A percentile compares a stretch with the other conserved stretches of the same genome.
Conservation (phyloP, 495 filamentous ascomycete genomes). For the Tuber calosporum region DNA sequence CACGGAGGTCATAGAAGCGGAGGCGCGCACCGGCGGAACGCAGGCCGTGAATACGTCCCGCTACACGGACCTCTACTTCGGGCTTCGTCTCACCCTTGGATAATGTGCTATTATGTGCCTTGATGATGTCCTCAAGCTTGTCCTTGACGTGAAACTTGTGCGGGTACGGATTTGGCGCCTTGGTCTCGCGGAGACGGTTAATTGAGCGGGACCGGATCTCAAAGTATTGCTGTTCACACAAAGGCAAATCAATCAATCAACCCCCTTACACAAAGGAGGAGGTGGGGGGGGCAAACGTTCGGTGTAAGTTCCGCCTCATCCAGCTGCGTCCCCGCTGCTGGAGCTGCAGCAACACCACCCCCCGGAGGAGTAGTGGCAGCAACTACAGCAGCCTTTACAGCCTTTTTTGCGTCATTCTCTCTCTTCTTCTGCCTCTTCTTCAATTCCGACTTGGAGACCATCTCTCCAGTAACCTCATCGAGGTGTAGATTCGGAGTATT, state of each 20-base stretch:
- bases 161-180: constrained; percentile 83
- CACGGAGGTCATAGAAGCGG: constrained; percentile 86
- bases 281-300: constrained; percentile 56
- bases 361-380: constrained; percentile 65
- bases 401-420: constrained; percentile 77
- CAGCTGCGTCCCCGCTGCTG: constrained; percentile 51
- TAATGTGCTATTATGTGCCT: constrained; percentile 60
- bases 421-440: constrained; percentile 95
- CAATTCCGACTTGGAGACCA: constrained; percentile 76
- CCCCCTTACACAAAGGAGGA: background rate
- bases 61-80: constrained; percentile 64
- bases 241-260: background rate
- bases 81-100: constrained; percentile 76
- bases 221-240: constrained; percentile 72
- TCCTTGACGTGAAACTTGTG: constrained; percentile 92
- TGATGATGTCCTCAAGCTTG: constrained; percentile 67
- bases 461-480: constrained; percentile 80
- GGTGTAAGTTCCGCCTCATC: constrained; percentile 76
- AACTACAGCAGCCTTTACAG: constrained; percentile 70
- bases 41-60: constrained; percentile 82
- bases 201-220: constrained; percentile 83
- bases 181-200: constrained; percentile 73
- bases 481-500: constrained; percentile 67
- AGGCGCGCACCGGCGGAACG: constrained; percentile 75
- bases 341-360: constrained; percentile 51